Base-by-base conservation (phyloP, 78 protist species). In the Polysphondylium violaceum region DNA sequence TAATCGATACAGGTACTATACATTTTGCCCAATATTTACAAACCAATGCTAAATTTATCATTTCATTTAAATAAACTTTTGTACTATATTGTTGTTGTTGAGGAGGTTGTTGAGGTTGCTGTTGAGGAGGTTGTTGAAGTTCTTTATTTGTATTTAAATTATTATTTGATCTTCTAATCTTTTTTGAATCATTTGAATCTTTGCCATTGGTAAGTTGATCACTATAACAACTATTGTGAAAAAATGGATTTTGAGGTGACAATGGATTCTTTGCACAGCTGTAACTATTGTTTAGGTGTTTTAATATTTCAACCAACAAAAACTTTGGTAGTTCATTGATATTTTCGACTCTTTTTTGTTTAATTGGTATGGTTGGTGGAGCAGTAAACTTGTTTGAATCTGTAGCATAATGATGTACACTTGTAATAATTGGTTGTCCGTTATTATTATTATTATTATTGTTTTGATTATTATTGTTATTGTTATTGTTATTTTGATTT, bases 181-280 rank as follows among this genome's bases (percentile, higher is more conserved):
- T 25, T 65, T 65, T 50, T 72, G 27, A 27, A 21, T 51, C 43
- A 50, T 27, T 31, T 11, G 35, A 36, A 50, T 72, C 78, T 51
- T 72, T 72, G 14, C 78, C 78, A 51, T 72, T 72, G 17, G 78
- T 72, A 21, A 29, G 44, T 72, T 50, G 63, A 40, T 72, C 78
- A 17, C 64, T 50, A 72, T 69, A 71, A 43, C 91, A 67, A 83
- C 58, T 55, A 40, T 83, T 83, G 27, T 83, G 68, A 83, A 83
- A 83, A 51, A 69, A 58, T 58, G 79, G 58, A n/a, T 58, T 69
- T 33, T 51, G 67, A 29, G 81, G 81, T 11, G 23, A 43, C 8
- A 50, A 11, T 35, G 65, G n/a, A 44, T 50, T 27, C 23, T 29
- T 40, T 50, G 7, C 64, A 50, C 79, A 60, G 8, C 68, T 69